Percentiles rank a stretch among this genome's conserved stretches.
Evolutionary conservation across 768 basidiomycete genomes (phyloP).

Genomic region (Tylopilus rubrobrunneus): DNA sequence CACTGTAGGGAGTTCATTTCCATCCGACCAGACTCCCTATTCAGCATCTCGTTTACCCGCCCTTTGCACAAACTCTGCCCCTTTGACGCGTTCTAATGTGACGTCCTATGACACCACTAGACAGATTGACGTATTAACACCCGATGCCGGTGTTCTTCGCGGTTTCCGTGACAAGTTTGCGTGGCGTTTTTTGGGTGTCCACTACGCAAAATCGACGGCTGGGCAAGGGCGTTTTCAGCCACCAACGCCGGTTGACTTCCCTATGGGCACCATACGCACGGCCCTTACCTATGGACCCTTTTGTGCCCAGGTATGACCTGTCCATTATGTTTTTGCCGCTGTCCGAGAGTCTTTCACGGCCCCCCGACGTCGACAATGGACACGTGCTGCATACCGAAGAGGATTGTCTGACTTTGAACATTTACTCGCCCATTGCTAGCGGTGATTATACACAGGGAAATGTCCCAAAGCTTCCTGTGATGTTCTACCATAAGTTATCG

Average conservation of each 20-base stretch:
- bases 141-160: constrained; percentile 13
- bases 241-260: constrained; percentile 8
- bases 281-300: constrained; percentile 13
- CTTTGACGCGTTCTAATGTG: constrained; percentile 18
- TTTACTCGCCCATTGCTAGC: constrained; percentile 12
- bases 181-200: constrained; percentile 17
- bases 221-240: constrained; percentile 12
- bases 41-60: constrained; percentile 1
- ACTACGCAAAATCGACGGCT: constrained; percentile 7
- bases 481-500: constrained; percentile 14
- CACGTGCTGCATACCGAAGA: constrained; percentile 5
- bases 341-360: background rate
- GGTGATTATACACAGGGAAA: background rate
- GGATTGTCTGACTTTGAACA: constrained; percentile 20
- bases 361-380: constrained; percentile 14
- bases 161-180: constrained; percentile 20
- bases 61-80: constrained; percentile 21
- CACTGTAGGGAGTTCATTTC: background rate
- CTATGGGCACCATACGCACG: background rate
- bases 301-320: constrained; percentile 15
- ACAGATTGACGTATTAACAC: constrained; percentile 13
- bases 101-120: constrained; percentile 11
- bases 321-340: background rate
- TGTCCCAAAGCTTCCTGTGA: constrained; percentile 15
- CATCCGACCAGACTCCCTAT: background rate